Evolutionary conservation across 257 asterid species (phyloP).

Genomic region (Nicotiana tomentosiformis): DNA sequence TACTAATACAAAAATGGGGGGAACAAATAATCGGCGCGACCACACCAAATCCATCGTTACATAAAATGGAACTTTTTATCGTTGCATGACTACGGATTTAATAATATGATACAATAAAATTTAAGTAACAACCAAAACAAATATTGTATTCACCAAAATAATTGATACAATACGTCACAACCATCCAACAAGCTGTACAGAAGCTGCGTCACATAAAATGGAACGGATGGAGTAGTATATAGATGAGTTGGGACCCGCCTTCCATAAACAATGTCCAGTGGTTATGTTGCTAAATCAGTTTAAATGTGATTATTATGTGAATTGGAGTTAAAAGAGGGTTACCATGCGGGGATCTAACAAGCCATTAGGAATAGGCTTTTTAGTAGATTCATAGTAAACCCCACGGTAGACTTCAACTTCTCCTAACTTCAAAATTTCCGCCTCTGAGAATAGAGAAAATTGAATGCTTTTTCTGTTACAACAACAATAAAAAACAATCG

Average conservation of each 20-base stretch:
- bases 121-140: too few relatives aligned
- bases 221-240: background rate
- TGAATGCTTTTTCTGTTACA: slow-evolving; percentile 62
- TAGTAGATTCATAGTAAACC: slow-evolving; percentile 41
- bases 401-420: slow-evolving; percentile 68
- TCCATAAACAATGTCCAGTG: background rate
- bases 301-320: background rate
- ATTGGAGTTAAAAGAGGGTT: background rate
- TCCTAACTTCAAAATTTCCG: slow-evolving; percentile 58
- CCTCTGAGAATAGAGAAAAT: slow-evolving; percentile 56
- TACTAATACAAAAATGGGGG: too few relatives aligned
- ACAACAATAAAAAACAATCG: background rate
- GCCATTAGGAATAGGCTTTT: slow-evolving; percentile 49
- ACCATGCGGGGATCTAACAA: slow-evolving; percentile 88
- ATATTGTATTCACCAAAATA: too few relatives aligned
- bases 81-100: too few relatives aligned
- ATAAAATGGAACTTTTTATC: too few relatives aligned
- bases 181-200: too few relatives aligned
- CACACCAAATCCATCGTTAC: too few relatives aligned
- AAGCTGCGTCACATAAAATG: too few relatives aligned
- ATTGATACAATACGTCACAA: too few relatives aligned
- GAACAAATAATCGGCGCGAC: too few relatives aligned
- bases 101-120: too few relatives aligned
- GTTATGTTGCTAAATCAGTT: background rate
- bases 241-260: background rate